phyloP scores from a whole-genome alignment of 192 early-diverging fungal species.

The Podila clonocystis region DNA sequence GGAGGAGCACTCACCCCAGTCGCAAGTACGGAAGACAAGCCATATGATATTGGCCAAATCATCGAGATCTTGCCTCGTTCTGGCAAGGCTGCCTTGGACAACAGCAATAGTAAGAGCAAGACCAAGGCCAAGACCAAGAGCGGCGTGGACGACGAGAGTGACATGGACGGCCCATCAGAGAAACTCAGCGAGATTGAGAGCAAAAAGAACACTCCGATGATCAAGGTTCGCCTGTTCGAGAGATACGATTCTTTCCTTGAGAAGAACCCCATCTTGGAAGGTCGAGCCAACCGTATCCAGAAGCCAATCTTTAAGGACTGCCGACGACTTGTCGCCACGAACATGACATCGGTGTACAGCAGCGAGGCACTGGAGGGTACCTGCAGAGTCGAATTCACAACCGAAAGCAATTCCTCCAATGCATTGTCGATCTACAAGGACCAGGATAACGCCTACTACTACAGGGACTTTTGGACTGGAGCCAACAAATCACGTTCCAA shows the following conservation, averaged over 20 bases:
- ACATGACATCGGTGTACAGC: background rate
- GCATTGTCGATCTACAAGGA: conserved; percentile 9
- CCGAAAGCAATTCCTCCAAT: background rate
- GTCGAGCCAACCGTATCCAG: conserved; percentile 4
- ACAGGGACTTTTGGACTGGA: conserved; percentile 9
- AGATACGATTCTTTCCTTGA: conserved; percentile 31
- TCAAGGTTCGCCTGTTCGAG: conserved; percentile 54
- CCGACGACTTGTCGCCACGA: conserved; percentile 4
- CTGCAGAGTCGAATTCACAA: conserved; percentile 1
- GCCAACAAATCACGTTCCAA: conserved; percentile 27
- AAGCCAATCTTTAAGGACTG: conserved; percentile 14
- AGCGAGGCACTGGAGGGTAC: background rate
- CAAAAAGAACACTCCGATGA: conserved; percentile 4
- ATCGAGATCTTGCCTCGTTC: conserved; percentile 24
- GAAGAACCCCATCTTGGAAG: background rate
- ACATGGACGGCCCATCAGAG: too few relatives aligned
- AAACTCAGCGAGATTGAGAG: too few relatives aligned
- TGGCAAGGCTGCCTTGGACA: background rate
- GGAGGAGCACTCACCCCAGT: too few relatives aligned
- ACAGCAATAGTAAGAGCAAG: background rate
- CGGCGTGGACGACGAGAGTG: background rate
- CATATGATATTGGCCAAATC: conserved; percentile 68
- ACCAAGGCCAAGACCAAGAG: too few relatives aligned
- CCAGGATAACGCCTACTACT: conserved; percentile 11
- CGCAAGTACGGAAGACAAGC: conserved; percentile 18